Percentiles rank a stretch among this genome's conserved stretches.
Conservation (phyloP, 179 eudicot species). For the Beta macrorhiza region DNA sequence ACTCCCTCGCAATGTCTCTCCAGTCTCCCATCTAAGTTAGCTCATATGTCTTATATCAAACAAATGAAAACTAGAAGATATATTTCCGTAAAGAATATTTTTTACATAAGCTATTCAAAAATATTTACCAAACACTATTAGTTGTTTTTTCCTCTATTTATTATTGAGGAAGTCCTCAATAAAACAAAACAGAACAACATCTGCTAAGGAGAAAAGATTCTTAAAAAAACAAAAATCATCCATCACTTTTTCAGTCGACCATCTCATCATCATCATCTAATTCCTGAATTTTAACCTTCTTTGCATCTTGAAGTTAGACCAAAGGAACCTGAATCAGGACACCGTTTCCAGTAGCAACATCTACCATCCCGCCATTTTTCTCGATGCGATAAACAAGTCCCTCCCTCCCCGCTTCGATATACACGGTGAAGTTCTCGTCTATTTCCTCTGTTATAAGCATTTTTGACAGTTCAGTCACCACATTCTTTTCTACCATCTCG, state of each 20-base stretch:
- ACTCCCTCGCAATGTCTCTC: no score
- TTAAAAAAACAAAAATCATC: background rate
- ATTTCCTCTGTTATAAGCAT: constrained; percentile 81
- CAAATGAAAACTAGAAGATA: no score
- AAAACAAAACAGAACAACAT: no score
- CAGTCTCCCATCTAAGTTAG: no score
- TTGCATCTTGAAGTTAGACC: background rate
- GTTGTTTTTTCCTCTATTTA: no score
- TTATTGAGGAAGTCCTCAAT: no score
- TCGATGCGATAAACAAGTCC: constrained; percentile 61
- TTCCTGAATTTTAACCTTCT: constrained; percentile 39
- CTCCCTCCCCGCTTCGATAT: constrained; percentile 56
- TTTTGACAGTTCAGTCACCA: constrained; percentile 82
- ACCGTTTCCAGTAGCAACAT: constrained; percentile 69
- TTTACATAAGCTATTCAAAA: no score
- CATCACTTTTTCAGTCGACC: constrained; percentile 9
- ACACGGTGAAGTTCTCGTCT: constrained; percentile 87
- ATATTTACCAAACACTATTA: no score
- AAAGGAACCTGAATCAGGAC: constrained; percentile 61
- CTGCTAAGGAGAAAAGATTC: background rate
- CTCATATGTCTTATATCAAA: no score
- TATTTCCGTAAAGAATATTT: no score
- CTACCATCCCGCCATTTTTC: constrained; percentile 84
- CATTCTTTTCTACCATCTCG: constrained; percentile 89
- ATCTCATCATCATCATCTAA: constrained; percentile 36